These are phyloP conservation scores for Dendrocalamus sinicus DNA, from an alignment of 176 grass and related monocot species.

Conservation along the genomic window DNA sequence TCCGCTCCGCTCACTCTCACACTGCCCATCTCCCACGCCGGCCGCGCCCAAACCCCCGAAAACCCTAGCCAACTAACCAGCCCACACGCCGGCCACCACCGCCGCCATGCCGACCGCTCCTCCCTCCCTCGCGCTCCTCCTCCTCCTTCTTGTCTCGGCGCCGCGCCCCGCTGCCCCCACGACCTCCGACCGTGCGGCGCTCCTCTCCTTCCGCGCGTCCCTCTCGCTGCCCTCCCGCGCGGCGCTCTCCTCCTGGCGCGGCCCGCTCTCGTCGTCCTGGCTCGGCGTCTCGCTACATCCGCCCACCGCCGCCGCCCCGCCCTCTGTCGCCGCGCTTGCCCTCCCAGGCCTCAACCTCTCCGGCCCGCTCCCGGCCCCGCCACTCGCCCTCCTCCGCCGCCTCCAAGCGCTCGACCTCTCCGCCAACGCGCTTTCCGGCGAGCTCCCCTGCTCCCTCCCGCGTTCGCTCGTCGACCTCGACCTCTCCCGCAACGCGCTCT, in stretches of 20 bases:
- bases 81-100: constrained; percentile 43
- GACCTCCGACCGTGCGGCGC: constrained; percentile 49
- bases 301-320: constrained; percentile 5
- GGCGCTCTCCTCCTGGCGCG: constrained; percentile 53
- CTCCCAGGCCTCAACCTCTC: constrained; percentile 49
- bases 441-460: constrained; percentile 67
- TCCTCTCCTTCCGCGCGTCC: constrained; percentile 52
- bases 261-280: constrained; percentile 57
- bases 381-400: constrained; percentile 58
- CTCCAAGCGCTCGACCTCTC: constrained; percentile 57
- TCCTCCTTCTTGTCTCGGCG: constrained; percentile 28
- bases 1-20: constrained; percentile 8
- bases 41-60: constrained; percentile 65
- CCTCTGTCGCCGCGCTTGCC: constrained; percentile 43
- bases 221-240: constrained; percentile 34
- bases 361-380: constrained; percentile 34
- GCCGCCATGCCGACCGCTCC: constrained; percentile 47
- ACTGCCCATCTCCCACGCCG: constrained; percentile 51
- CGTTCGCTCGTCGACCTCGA: constrained; percentile 58
- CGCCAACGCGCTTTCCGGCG: constrained; percentile 54
- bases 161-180: background rate
- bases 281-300: constrained; percentile 59
- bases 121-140: constrained; percentile 6
- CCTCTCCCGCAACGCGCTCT: constrained; percentile 75
- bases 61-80: constrained; percentile 54